phyloP scores from a whole-genome alignment of 2,329 filamentous ascomycete genomes.

The Corinectria fuckeliana region DNA sequence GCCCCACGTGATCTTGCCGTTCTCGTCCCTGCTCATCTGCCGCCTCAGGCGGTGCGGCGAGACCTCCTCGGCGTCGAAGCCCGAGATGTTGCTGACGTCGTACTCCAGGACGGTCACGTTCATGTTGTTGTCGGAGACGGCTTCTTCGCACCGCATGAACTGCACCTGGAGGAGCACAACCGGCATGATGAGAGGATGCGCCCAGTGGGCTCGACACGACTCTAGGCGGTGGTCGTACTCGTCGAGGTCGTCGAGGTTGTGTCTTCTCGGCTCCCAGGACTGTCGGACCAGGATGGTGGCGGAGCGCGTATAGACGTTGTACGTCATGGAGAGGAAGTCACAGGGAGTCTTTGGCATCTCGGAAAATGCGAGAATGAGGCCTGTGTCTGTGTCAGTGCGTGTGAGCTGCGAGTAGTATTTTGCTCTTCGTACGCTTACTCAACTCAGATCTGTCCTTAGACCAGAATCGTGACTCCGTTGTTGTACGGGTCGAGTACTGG shows the following conservation, averaged over 20 bases:
- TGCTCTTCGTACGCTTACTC: constrained; percentile 29
- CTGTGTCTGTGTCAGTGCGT: constrained; percentile 24
- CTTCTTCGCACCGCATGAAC: constrained; percentile 52
- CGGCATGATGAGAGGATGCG: constrained; percentile 53
- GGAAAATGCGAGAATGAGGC: constrained; percentile 54
- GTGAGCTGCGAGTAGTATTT: background rate
- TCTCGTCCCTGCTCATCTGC: constrained; percentile 33
- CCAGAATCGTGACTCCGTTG: constrained; percentile 50
- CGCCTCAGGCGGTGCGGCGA: constrained; percentile 32
- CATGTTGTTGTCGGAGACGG: constrained; percentile 51
- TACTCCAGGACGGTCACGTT: constrained; percentile 50
- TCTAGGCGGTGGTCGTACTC: constrained; percentile 55
- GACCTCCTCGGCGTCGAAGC: constrained; percentile 44
- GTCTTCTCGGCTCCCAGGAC: constrained; percentile 50
- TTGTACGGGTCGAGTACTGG: constrained; percentile 47
- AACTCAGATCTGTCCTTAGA: constrained; percentile 46
- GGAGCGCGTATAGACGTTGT: constrained; percentile 47
- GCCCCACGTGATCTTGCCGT: constrained; percentile 40
- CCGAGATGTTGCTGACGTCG: constrained; percentile 52
- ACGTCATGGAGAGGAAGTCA: constrained; percentile 56
- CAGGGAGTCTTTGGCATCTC: constrained; percentile 52
- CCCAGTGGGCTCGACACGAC: constrained; percentile 52
- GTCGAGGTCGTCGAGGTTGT: constrained; percentile 51
- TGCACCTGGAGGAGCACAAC: constrained; percentile 56
- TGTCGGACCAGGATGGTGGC: constrained; percentile 52